Conservation (phyloP, 1,284 basidiomycete genomes). For the Takashimella koratensis region DNA sequence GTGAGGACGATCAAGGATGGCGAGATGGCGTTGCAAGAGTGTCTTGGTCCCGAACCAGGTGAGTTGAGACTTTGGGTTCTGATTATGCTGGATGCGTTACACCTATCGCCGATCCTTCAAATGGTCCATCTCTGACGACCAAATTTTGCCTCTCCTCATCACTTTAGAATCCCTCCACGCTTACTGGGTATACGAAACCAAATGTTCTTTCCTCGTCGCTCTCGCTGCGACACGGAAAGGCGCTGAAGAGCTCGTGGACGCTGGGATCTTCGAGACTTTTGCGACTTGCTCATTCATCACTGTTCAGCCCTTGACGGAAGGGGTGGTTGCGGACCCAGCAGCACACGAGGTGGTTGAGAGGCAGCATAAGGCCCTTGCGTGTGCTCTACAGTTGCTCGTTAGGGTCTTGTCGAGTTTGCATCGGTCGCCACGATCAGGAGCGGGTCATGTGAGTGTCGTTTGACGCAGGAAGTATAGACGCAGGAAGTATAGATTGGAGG, state of each 20-base stretch:
- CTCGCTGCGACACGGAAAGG: slow-evolving; percentile 77
- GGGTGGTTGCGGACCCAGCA: slow-evolving; percentile 64
- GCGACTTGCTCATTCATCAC: slow-evolving; percentile 84
- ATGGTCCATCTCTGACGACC: too few species aligned
- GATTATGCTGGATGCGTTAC: not conserved
- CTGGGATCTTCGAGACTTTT: slow-evolving; percentile 71
- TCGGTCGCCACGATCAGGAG: slow-evolving; percentile 23
- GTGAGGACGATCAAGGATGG: slow-evolving; percentile 78
- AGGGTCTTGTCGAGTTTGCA: slow-evolving; percentile 32
- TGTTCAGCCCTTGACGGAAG: slow-evolving; percentile 72
- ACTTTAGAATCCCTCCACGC: slow-evolving; percentile 81
- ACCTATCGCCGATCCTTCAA: too few species aligned
- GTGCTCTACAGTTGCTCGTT: slow-evolving; percentile 33
- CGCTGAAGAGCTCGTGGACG: slow-evolving; percentile 79
- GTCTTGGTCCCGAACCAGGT: slow-evolving; percentile 87
- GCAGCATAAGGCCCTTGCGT: slow-evolving; percentile 38
- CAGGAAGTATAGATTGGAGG: too few species aligned
- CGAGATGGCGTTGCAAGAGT: slow-evolving; percentile 71
- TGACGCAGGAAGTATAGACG: too few species aligned
- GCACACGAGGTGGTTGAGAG: slow-evolving; percentile 25
- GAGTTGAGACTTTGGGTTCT: slow-evolving; percentile 25
- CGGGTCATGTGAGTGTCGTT: slow-evolving; percentile 32
- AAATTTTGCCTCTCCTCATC: too few species aligned
- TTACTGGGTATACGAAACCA: slow-evolving; percentile 91
- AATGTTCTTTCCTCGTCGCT: slow-evolving; percentile 81